These are phyloP conservation scores for Kokia cookei DNA, from an alignment of 441 rosid genomes.

Conservation along the genomic window DNA sequence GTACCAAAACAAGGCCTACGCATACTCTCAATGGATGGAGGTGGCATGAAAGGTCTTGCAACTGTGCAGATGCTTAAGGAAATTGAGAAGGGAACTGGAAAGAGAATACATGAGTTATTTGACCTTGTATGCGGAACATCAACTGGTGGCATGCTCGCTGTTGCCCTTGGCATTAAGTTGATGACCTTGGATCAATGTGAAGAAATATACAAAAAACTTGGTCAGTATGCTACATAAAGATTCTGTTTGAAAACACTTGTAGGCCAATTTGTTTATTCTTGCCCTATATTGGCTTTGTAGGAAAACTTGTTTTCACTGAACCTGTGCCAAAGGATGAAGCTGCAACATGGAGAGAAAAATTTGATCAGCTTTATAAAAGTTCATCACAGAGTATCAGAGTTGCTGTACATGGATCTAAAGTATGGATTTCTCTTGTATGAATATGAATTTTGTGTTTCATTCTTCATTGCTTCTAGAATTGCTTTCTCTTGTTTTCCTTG, in stretches of 20 bases:
- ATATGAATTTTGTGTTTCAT: neutral
- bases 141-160: conserved; percentile 97
- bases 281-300: conserved; percentile 35
- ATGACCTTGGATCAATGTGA: conserved; percentile 84
- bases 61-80: conserved; percentile 94
- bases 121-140: conserved; percentile 99
- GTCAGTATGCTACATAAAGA: conserved; percentile 23
- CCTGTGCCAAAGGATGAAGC: conserved; percentile 95
- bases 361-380: conserved; percentile 94
- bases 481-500: conserved; percentile 1
- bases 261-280: conserved; percentile 6
- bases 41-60: conserved; percentile 99
- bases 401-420: conserved; percentile 98
- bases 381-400: conserved; percentile 98
- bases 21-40: conserved; percentile 97
- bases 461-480: neutral
- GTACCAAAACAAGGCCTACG: conserved; percentile 89
- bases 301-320: conserved; percentile 97
- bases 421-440: conserved; percentile 25
- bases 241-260: neutral
- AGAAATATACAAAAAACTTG: conserved; percentile 95
- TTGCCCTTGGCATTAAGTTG: conserved; percentile 90
- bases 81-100: conserved; percentile 94
- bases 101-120: conserved; percentile 88
- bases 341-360: conserved; percentile 96